These are phyloP conservation scores for Cadophora gregata DNA, from an alignment of 2,329 filamentous ascomycete species.

Conservation along the genomic window DNA sequence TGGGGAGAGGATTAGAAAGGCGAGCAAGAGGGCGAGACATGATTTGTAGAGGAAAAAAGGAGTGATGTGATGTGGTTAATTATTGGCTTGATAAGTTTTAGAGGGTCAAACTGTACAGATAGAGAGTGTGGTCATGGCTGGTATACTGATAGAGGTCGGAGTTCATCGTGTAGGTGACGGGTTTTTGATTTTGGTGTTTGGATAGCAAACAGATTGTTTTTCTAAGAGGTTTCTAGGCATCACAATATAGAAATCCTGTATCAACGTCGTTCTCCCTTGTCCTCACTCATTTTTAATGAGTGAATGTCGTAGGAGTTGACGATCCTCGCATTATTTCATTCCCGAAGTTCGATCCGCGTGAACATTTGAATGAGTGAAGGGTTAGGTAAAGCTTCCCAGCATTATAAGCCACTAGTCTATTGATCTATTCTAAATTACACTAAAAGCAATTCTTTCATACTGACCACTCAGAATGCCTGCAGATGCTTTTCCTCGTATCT, in stretches of 20 bases:
- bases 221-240: too few species aligned
- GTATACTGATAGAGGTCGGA: not conserved
- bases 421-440: not conserved
- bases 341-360: not conserved
- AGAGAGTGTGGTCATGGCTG: not conserved
- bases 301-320: too few species aligned
- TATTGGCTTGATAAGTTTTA: not conserved
- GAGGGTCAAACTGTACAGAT: not conserved
- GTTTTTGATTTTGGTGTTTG: not conserved
- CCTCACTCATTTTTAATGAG: too few species aligned
- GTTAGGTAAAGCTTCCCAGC: not conserved
- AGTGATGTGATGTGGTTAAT: not conserved
- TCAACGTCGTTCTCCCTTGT: too few species aligned
- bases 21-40: conserved; percentile 37
- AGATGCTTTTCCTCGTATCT: not conserved
- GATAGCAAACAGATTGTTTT: not conserved
- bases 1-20: conserved; percentile 34
- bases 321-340: not conserved
- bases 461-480: not conserved
- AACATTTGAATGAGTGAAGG: not conserved
- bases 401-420: not conserved
- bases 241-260: too few species aligned
- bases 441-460: not conserved
- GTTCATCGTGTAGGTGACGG: not conserved
- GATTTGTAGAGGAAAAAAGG: conserved; percentile 27